Percentiles rank a stretch among this genome's conserved stretches.
Evolutionary conservation across 108 stramenopile genomes (phyloP).

Genomic region (Schizochytrium sp.): DNA sequence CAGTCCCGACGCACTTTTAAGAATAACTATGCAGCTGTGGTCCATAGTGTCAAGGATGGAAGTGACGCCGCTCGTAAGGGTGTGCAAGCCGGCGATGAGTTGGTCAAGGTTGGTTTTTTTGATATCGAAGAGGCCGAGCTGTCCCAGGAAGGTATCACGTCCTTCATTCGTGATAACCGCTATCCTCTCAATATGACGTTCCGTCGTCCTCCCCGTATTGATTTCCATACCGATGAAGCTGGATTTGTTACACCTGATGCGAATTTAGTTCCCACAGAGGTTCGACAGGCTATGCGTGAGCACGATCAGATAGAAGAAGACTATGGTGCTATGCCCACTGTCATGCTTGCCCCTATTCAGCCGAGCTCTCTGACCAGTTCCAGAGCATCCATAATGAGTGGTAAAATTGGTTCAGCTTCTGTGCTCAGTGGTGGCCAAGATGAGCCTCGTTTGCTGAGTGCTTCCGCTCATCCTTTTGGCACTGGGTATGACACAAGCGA

Average conservation of each 20-base stretch:
- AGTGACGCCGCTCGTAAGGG: neutral
- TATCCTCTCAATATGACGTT: conserved; percentile 45
- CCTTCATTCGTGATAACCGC: neutral
- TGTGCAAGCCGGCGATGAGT: neutral
- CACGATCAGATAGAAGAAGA: conserved; percentile 34
- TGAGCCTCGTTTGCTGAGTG: neutral
- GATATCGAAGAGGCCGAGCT: conserved; percentile 47
- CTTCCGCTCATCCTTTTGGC: neutral
- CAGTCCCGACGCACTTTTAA: conserved; percentile 22
- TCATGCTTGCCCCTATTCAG: conserved; percentile 26
- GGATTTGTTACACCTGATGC: conserved; percentile 3
- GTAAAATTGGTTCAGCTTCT: neutral
- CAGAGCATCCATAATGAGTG: neutral
- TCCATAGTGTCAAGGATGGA: conserved; percentile 45
- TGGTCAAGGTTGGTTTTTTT: conserved; percentile 52
- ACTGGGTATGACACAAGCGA: conserved; percentile 41
- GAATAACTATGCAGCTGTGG: conserved; percentile 30
- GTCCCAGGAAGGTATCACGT: conserved; percentile 32
- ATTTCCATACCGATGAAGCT: neutral
- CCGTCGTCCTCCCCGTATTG: conserved; percentile 31
- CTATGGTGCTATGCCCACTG: neutral
- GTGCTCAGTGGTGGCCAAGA: neutral
- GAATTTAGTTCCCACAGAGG: neutral
- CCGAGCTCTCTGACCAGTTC: neutral
- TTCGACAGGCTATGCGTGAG: conserved; percentile 35